phyloP scores from a whole-genome alignment of 2,329 filamentous ascomycete genomes.

The Dothidotthia symphoricarpi region DNA sequence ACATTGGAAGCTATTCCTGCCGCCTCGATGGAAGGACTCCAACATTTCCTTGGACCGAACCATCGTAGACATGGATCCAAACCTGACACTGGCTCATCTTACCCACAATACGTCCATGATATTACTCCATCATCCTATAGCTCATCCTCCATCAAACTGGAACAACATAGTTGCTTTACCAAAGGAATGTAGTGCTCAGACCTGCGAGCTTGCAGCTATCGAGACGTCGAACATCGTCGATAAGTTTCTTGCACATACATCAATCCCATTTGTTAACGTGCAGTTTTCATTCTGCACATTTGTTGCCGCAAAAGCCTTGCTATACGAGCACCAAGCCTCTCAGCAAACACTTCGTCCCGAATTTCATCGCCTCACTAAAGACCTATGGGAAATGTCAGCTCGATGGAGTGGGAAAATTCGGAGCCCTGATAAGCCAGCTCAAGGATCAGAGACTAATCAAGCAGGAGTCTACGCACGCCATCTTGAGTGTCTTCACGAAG shows the following conservation, averaged over 20 bases:
- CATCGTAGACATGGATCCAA: constrained; percentile 37
- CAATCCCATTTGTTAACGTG: constrained; percentile 35
- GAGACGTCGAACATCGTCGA: constrained; percentile 37
- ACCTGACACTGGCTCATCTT: constrained; percentile 36
- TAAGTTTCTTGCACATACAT: constrained; percentile 31
- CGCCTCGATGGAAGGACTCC: constrained; percentile 35
- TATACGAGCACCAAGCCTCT: constrained; percentile 28
- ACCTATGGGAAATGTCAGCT: constrained; percentile 31
- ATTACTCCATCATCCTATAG: constrained; percentile 34
- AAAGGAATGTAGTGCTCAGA: constrained; percentile 35
- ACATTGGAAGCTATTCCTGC: constrained; percentile 38
- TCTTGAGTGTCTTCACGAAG: constrained; percentile 22
- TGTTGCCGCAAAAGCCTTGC: constrained; percentile 33
- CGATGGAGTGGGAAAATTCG: constrained; percentile 18
- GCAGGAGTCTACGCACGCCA: constrained; percentile 28
- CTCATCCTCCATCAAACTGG: constrained; percentile 32
- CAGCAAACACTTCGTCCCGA: constrained; percentile 21
- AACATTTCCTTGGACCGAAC: constrained; percentile 31
- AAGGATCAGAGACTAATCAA: constrained; percentile 15
- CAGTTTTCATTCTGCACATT: constrained; percentile 38
- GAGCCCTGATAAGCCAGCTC: not conserved
- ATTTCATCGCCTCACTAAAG: constrained; percentile 23
- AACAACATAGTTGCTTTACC: constrained; percentile 34
- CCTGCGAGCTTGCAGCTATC: constrained; percentile 34
- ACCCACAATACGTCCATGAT: constrained; percentile 41